A percentile compares a stretch with the other conserved stretches of the same genome.
Conservation (phyloP, 83 land plant species). For the Thuja plicata region DNA sequence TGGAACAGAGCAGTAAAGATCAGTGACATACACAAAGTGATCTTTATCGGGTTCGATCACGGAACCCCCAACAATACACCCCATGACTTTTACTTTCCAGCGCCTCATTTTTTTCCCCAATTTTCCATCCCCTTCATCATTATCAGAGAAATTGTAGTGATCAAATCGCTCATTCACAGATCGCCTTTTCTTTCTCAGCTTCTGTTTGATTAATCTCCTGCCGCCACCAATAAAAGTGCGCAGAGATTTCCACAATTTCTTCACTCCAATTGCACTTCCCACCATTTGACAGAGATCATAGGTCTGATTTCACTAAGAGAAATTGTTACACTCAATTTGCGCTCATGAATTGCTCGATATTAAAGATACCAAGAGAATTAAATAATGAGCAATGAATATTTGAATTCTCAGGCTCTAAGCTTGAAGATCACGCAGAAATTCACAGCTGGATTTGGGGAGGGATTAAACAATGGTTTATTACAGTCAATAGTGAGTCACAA, state of each 20-base stretch:
- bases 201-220: background rate
- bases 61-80: background rate
- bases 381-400: too few species aligned
- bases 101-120: background rate
- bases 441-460: too few species aligned
- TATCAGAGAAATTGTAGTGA: background rate
- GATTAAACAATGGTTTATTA: too few species aligned
- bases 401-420: too few species aligned
- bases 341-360: too few species aligned
- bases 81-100: background rate
- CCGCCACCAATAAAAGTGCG: background rate
- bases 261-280: background rate
- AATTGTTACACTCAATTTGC: too few species aligned
- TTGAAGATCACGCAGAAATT: too few species aligned
- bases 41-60: background rate
- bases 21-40: conserved; percentile 2
- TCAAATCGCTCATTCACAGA: background rate
- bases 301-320: too few species aligned
- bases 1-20: background rate
- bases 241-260: background rate
- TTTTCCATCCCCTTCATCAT: background rate
- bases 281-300: background rate
- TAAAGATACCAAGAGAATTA: too few species aligned
- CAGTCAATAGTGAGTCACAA: too few species aligned
- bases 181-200: background rate